Evolutionary conservation across 495 filamentous ascomycete genomes (phyloP), one percentile per base, ranked within the genome.

Genomic region (Trichoderma gamsii): DNA sequence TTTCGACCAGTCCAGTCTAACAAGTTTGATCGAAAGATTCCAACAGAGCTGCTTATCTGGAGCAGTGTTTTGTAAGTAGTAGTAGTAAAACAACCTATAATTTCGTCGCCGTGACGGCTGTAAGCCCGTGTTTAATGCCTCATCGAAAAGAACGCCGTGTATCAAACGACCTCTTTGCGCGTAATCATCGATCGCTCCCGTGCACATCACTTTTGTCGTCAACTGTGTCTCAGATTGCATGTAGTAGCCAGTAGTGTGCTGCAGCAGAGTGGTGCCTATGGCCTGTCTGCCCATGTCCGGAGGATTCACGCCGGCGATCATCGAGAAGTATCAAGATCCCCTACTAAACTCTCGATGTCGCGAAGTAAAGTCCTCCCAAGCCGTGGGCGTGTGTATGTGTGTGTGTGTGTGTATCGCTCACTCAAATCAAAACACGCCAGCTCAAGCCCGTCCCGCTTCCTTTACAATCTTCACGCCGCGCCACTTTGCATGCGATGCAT

Each of bases 291-390:
- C 41, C 18, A 44, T 44, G 41, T 44, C 41, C 18, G 49, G 49
- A 52, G 49, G 15, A 2, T 16, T 52, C 49, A 1, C 1, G 6
- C 16, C 16, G 49, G 49, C 49, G 49, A 52, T 52, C 49, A 52
- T 7, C 9, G 49, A 16, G 4, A 18, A n/a, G 13, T 29, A 18
- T 29, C 23, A 7, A 44, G 65, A 66, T 66, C 65, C 1, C 65
- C 65, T 44, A 35, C 65, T 44, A 27, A 49, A 66, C 18, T 49
- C 65, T 66, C 65, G 65, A 66, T 66, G 29, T 23, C 6, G 23
- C 65, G 35, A 44, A 44, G 7, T 44, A 44, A 16, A 9, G 7
- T 2, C 25, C 29, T 1, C 29, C 29, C 29, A 29, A 29, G 43
- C 43, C 43, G 16, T 44, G 43, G 9, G 16, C 16, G 43, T 44